A percentile compares a stretch with the other conserved stretches of the same genome.
phyloP scores from a whole-genome alignment of 2,329 filamentous ascomycete species.

The Pseudocercospora ulei region DNA sequence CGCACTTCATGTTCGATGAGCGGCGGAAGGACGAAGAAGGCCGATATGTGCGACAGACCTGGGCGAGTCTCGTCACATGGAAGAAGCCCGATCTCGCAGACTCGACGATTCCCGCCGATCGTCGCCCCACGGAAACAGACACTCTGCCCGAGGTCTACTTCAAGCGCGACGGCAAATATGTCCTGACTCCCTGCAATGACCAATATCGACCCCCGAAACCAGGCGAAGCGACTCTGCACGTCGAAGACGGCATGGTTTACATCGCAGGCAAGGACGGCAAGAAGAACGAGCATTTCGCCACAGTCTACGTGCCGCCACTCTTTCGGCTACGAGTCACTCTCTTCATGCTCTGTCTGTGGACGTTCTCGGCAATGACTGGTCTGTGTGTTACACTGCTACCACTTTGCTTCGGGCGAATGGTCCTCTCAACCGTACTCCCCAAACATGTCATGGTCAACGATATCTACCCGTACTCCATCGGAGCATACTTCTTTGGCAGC shows the following conservation, averaged over 20 bases:
- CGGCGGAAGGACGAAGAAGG: conserved; percentile 74
- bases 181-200: conserved; percentile 87
- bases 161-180: conserved; percentile 65
- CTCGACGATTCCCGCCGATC: not conserved
- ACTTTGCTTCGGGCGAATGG: conserved; percentile 67
- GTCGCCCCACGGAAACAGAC: not conserved
- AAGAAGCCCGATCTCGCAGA: conserved; percentile 15
- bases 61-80: conserved; percentile 27
- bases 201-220: conserved; percentile 89
- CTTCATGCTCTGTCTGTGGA: conserved; percentile 85
- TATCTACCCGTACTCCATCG: conserved; percentile 89
- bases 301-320: conserved; percentile 66
- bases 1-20: conserved; percentile 87
- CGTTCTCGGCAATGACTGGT: conserved; percentile 81
- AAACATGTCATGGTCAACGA: conserved; percentile 71
- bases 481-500: conserved; percentile 69
- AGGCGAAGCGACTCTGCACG: conserved; percentile 66
- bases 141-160: conserved; percentile 43
- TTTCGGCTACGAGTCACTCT: conserved; percentile 71
- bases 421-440: conserved; percentile 66
- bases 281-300: conserved; percentile 42
- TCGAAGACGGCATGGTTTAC: conserved; percentile 50
- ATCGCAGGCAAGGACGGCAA: conserved; percentile 31
- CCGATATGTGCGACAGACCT: conserved; percentile 32
- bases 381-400: conserved; percentile 78